Evolutionary conservation across 2,329 filamentous ascomycete species (phyloP).

Genomic region (Arthrobotrys megalospora): DNA sequence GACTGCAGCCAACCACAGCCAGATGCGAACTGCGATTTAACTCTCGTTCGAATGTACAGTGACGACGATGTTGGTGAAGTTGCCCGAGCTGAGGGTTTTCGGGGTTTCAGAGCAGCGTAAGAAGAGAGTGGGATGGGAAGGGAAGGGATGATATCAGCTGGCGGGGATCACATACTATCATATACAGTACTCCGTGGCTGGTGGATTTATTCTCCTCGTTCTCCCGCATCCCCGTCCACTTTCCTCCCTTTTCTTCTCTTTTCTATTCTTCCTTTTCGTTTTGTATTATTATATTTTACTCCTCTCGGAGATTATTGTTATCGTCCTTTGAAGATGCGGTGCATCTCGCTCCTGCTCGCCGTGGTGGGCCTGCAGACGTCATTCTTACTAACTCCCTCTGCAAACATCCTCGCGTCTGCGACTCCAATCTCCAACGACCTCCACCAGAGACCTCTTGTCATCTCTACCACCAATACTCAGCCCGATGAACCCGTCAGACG

Average conservation of each 20-base stretch:
- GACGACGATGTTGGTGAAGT: neutral
- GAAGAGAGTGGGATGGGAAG: neutral
- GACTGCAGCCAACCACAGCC: neutral
- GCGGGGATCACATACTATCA: no score
- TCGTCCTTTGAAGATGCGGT: constrained; percentile 45
- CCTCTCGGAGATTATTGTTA: neutral
- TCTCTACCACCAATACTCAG: constrained; percentile 3
- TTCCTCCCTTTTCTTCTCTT: neutral
- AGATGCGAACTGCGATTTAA: constrained; percentile 9
- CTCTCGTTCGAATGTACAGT: neutral
- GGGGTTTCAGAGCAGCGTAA: neutral
- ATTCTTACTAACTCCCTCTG: constrained; percentile 6
- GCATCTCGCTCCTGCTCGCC: constrained; percentile 36
- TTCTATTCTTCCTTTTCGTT: neutral
- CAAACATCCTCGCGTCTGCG: constrained; percentile 32
- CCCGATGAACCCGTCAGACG: constrained; percentile 48
- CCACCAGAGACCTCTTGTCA: constrained; percentile 22
- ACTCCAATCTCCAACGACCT: constrained; percentile 14
- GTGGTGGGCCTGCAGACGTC: constrained; percentile 39
- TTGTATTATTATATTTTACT: constrained; percentile 1
- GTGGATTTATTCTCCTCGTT: neutral
- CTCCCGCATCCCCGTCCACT: neutral
- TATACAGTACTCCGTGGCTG: no score
- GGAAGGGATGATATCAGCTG: no score
- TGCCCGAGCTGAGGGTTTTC: neutral